Percentiles rank a stretch among this genome's conserved stretches.
Conservation (phyloP, 352 stramenopile species). For the Peronosclerospora sorghi region DNA sequence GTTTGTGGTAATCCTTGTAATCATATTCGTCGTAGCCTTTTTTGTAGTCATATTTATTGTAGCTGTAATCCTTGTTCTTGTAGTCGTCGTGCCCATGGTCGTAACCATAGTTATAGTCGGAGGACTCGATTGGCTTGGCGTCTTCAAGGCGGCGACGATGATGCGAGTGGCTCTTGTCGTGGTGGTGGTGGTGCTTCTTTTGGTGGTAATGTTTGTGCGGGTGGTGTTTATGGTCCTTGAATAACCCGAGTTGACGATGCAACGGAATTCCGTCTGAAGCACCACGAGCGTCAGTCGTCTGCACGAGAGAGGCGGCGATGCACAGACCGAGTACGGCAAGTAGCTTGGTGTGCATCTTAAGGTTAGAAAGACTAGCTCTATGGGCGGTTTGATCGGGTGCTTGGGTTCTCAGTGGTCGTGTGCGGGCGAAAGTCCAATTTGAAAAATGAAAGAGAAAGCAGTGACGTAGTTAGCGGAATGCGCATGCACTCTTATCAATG, state of each 20-base stretch:
- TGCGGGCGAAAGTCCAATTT: too few species aligned
- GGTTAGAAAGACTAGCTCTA: too few species aligned
- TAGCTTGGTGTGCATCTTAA: slow-evolving; percentile 13
- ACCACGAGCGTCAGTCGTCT: slow-evolving; percentile 3
- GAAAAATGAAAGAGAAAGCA: too few species aligned
- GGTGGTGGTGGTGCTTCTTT: slow-evolving; percentile 2
- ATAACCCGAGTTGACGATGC: slow-evolving; percentile 6
- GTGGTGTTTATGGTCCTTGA: slow-evolving; percentile 12
- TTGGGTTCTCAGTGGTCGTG: too few species aligned
- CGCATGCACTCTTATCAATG: too few species aligned
- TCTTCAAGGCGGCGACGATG: slow-evolving; percentile 14
- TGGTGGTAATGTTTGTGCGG: slow-evolving; percentile 4
- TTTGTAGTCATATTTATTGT: slow-evolving; percentile 1
- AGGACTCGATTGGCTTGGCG: slow-evolving; percentile 9
- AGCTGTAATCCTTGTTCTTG: neutral
- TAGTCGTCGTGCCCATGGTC: slow-evolving; percentile 2
- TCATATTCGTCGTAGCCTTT: neutral
- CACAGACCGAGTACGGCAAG: slow-evolving; percentile 9
- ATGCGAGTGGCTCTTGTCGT: slow-evolving; percentile 9
- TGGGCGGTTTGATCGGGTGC: too few species aligned
- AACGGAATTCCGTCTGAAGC: neutral
- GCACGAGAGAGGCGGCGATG: slow-evolving; percentile 5
- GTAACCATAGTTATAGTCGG: slow-evolving; percentile 7
- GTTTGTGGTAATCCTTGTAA: neutral
- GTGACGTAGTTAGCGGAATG: too few species aligned